phyloP scores from a whole-genome alignment of 75 land plant genomes.

The Cryptomeria japonica region DNA sequence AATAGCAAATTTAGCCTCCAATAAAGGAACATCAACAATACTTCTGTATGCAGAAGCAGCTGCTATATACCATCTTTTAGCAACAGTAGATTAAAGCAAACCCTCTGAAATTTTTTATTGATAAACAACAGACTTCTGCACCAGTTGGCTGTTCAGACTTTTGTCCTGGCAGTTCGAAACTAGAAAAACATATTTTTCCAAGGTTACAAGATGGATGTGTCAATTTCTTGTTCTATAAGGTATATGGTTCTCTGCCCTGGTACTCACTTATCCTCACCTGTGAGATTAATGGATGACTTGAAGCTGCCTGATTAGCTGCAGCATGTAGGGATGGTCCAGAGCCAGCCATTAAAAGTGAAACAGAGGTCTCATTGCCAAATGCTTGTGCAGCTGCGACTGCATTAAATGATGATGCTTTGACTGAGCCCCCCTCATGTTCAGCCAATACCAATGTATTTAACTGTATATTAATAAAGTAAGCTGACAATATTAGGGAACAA shows the following conservation, averaged over 20 bases:
- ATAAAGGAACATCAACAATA: neutral
- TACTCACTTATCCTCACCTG: slow-evolving; percentile 36
- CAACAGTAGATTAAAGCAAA: neutral
- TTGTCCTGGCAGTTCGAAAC: neutral
- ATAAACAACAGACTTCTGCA: neutral
- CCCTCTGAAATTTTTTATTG: neutral
- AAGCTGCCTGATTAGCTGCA: slow-evolving; percentile 69
- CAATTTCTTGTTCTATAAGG: neutral
- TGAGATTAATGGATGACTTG: slow-evolving; percentile 63
- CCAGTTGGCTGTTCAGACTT: neutral
- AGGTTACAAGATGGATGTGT: neutral
- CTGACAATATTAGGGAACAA: neutral
- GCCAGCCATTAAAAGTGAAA: slow-evolving; percentile 78
- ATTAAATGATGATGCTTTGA: slow-evolving; percentile 64
- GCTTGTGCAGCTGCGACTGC: slow-evolving; percentile 72
- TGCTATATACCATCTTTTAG: neutral
- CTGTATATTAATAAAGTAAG: slow-evolving; percentile 28
- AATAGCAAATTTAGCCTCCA: neutral
- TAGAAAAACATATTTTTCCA: neutral
- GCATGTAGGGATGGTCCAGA: slow-evolving; percentile 59
- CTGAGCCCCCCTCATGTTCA: slow-evolving; percentile 70
- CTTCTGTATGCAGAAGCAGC: neutral
- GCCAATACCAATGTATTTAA: slow-evolving; percentile 74
- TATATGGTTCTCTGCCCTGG: neutral
- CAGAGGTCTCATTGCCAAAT: slow-evolving; percentile 49